These are phyloP conservation scores for Phytopythium montanum DNA, from an alignment of 352 stramenopile species.

Conservation along the genomic window DNA sequence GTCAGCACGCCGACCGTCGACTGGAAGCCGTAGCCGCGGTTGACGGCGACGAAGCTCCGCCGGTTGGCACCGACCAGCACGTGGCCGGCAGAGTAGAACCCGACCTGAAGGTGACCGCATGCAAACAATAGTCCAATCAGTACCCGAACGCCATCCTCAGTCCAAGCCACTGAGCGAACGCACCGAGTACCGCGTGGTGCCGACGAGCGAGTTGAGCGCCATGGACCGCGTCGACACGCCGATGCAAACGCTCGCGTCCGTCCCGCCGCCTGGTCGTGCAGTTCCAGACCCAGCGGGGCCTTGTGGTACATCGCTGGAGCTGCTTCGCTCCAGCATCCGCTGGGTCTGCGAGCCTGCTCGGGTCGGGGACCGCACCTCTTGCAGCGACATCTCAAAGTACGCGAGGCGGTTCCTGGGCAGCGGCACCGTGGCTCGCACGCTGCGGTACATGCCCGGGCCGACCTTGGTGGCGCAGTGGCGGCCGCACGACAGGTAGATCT, in stretches of 20 bases:
- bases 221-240: constrained; percentile 72
- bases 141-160: too few relatives aligned
- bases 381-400: constrained; percentile 86
- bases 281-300: constrained; percentile 9
- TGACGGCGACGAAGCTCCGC: constrained; percentile 51
- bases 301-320: neutral
- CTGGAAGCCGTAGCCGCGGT: constrained; percentile 49
- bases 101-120: constrained; percentile 36
- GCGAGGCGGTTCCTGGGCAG: constrained; percentile 66
- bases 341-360: constrained; percentile 17
- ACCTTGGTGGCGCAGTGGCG: constrained; percentile 82
- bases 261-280: constrained; percentile 13
- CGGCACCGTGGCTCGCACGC: constrained; percentile 58
- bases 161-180: constrained; percentile 4
- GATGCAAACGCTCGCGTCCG: constrained; percentile 74
- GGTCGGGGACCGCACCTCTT: constrained; percentile 31
- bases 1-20: constrained; percentile 78
- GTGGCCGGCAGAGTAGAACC: constrained; percentile 78
- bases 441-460: constrained; percentile 70
- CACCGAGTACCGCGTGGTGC: constrained; percentile 78
- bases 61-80: constrained; percentile 64
- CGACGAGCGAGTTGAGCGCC: constrained; percentile 77
- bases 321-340: constrained; percentile 7
- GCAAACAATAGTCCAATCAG: constrained; percentile 1
- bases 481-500: constrained; percentile 84